Evolutionary conservation across 495 filamentous ascomycete genomes (phyloP).

Genomic region (Parmelia sp.): DNA sequence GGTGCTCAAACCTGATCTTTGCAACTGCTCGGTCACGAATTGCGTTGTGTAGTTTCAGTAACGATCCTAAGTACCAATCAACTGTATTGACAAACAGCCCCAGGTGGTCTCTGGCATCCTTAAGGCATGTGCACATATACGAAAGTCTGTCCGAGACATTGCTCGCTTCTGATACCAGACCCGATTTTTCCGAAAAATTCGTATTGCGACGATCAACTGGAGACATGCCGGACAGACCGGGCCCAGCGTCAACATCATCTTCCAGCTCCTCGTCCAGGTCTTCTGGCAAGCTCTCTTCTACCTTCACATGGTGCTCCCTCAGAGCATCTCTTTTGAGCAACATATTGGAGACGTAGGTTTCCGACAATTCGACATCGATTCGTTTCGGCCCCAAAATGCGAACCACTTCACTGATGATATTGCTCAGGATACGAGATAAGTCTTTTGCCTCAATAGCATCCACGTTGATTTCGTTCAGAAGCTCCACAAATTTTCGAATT

Average conservation of each 20-base stretch:
- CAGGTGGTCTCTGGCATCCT: neutral
- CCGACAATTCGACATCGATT: neutral
- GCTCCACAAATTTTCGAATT: neutral
- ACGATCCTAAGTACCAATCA: neutral
- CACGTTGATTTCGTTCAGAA: neutral
- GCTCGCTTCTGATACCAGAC: neutral
- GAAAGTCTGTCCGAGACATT: neutral
- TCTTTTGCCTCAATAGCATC: neutral
- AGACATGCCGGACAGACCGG: neutral
- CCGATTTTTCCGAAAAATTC: neutral
- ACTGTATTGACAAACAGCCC: neutral
- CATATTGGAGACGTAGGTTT: neutral
- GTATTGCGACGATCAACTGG: neutral
- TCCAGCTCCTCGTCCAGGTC: neutral
- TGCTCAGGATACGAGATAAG: neutral
- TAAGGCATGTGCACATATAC: neutral
- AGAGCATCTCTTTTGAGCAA: neutral
- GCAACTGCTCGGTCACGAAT: neutral
- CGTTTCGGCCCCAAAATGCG: neutral
- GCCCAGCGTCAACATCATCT: neutral
- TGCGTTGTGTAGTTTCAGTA: neutral
- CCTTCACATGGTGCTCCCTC: neutral
- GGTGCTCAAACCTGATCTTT: slow-evolving; percentile 27
- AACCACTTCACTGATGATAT: neutral
- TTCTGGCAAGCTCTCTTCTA: neutral